Evolutionary conservation across 768 basidiomycete genomes (phyloP).

Genomic region (Leccinellum albellum): DNA sequence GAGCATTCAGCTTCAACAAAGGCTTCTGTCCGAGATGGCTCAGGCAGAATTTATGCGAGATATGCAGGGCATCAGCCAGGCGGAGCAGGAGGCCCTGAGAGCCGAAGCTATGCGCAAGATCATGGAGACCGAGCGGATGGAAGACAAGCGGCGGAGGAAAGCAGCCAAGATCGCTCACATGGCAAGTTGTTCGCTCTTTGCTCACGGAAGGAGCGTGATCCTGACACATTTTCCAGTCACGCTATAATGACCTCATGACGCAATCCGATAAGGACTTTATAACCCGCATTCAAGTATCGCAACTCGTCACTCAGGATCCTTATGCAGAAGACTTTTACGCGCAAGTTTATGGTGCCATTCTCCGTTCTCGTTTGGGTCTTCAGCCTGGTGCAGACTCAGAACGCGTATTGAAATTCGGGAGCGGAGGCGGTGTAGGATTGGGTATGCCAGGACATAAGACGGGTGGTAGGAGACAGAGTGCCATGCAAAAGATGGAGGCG

Average conservation of each 20-base stretch:
- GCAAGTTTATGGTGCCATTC: constrained; percentile 86
- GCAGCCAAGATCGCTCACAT: constrained; percentile 87
- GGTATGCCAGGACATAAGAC: constrained; percentile 45
- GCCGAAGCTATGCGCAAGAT: constrained; percentile 86
- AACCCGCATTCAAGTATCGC: constrained; percentile 97
- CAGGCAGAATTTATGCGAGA: constrained; percentile 66
- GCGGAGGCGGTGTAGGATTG: constrained; percentile 83
- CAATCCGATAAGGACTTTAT: constrained; percentile 99
- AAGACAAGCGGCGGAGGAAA: constrained; percentile 75
- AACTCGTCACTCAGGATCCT: constrained; percentile 95
- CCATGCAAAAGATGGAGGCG: constrained; percentile 89
- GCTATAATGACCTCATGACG: constrained; percentile 94
- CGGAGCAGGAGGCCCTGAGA: constrained; percentile 66
- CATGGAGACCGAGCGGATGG: constrained; percentile 84
- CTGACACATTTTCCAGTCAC: constrained; percentile 47
- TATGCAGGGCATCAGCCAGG: constrained; percentile 55
- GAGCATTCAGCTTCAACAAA: constrained; percentile 69
- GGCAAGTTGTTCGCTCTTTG: constrained; percentile 41
- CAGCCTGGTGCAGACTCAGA: constrained; percentile 58
- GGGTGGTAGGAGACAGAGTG: constrained; percentile 68
- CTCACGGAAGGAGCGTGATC: not conserved
- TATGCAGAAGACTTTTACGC: constrained; percentile 99
- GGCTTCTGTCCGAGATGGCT: constrained; percentile 71
- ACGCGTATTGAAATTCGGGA: constrained; percentile 81
- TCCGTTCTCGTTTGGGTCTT: constrained; percentile 75